Evolutionary conservation across 345 rosid genomes (phyloP).

Genomic region (Boechera divaricarpa): DNA sequence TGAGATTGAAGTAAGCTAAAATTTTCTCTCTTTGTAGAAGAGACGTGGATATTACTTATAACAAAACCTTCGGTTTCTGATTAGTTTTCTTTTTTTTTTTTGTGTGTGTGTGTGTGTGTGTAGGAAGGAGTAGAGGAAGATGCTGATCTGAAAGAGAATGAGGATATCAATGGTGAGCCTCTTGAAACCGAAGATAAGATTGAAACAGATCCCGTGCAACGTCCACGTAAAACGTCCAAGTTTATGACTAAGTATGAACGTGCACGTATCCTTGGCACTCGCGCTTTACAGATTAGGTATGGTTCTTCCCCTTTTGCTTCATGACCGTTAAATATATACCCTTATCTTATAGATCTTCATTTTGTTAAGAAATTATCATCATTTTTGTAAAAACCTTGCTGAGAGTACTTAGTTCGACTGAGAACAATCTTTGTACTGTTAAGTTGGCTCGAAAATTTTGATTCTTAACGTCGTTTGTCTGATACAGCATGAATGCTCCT

Average conservation of each 20-base stretch:
- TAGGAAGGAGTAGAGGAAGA: conserved; percentile 92
- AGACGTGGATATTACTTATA: neutral
- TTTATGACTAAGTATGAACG: conserved; percentile 84
- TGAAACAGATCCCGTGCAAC: conserved; percentile 48
- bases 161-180: conserved; percentile 62
- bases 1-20: conserved; percentile 68
- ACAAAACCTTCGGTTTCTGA: neutral
- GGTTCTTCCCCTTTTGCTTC: neutral
- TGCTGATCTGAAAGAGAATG: conserved; percentile 58
- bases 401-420: neutral
- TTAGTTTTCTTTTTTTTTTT: neutral
- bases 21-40: neutral
- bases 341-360: no score
- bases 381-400: neutral
- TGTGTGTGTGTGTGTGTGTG: neutral
- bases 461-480: neutral
- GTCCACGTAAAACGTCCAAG: conserved; percentile 68
- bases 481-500: conserved; percentile 86
- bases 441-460: neutral
- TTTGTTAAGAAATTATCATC: neutral
- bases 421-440: neutral
- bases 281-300: conserved; percentile 83
- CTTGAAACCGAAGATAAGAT: conserved; percentile 65
- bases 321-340: no score
- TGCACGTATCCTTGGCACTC: conserved; percentile 81